Percentiles rank a stretch among this genome's conserved stretches.
Conservation (phyloP, 2,329 filamentous ascomycete genomes). For the Cytospora piceicola region DNA sequence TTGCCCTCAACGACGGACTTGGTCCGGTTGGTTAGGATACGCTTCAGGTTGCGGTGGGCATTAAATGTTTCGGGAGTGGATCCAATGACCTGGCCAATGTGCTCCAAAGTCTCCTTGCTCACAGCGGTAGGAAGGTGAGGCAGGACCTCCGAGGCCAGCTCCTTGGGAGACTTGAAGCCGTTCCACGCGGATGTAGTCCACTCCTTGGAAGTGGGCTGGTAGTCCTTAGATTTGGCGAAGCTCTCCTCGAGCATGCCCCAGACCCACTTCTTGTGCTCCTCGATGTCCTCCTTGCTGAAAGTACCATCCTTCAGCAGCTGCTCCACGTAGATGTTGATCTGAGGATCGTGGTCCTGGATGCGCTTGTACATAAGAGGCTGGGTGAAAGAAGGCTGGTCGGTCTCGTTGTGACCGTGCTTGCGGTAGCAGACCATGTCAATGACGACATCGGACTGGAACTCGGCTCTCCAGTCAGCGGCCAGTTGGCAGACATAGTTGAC, state of each 20-base stretch:
- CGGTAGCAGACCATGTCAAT: constrained; percentile 99
- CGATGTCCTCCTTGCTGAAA: constrained; percentile 96
- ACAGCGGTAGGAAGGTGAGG: constrained; percentile 89
- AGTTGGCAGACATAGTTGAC: constrained; percentile 98
- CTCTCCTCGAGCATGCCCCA: constrained; percentile 99
- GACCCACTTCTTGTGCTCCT: constrained; percentile 99
- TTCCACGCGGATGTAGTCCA: constrained; percentile 99
- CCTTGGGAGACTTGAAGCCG: constrained; percentile 98
- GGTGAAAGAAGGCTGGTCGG: constrained; percentile 99
- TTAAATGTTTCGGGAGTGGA: constrained; percentile 81
- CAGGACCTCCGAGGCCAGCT: constrained; percentile 90
- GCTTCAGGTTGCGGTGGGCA: constrained; percentile 93
- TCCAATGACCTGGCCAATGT: constrained; percentile 82
- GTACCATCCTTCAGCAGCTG: constrained; percentile 90
- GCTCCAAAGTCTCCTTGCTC: constrained; percentile 70
- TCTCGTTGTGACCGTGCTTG: constrained; percentile 99
- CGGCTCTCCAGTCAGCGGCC: constrained; percentile 94
- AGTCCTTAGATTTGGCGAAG: constrained; percentile 96
- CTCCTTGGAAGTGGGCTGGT: constrained; percentile 93
- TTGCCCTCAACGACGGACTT: constrained; percentile 92
- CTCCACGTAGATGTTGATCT: constrained; percentile 89
- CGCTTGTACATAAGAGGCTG: constrained; percentile 99
- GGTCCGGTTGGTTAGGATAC: constrained; percentile 85
- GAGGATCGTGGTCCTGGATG: constrained; percentile 80
- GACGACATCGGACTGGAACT: constrained; percentile 98